Evolutionary conservation across 2,329 filamentous ascomycete genomes (phyloP).

Genomic region (Diaporthe eres): DNA sequence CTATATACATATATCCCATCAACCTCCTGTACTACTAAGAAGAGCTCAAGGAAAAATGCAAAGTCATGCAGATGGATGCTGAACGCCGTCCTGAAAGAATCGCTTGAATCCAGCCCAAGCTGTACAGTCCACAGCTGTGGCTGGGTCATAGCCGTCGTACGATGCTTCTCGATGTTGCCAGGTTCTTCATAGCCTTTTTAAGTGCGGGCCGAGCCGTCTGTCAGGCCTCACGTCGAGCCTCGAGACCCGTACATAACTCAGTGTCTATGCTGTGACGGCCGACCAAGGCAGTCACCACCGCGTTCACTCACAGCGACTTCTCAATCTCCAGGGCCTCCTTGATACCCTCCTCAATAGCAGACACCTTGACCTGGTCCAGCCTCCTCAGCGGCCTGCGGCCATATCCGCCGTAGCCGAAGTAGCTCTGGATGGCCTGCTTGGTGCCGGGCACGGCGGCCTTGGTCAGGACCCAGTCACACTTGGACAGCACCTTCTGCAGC

Average conservation of each 20-base stretch:
- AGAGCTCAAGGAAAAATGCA: constrained; percentile 24
- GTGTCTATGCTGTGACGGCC: neutral
- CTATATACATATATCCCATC: constrained; percentile 11
- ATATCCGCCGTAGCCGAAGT: constrained; percentile 85
- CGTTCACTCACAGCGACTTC: constrained; percentile 62
- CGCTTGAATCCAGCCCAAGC: constrained; percentile 9
- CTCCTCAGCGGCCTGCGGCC: constrained; percentile 81
- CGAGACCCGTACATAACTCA: neutral
- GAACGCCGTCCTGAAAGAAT: constrained; percentile 21
- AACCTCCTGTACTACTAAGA: neutral
- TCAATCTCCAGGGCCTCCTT: constrained; percentile 77
- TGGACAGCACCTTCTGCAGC: constrained; percentile 83
- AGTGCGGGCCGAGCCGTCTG: neutral
- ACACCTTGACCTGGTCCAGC: constrained; percentile 69
- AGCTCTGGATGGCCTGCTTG: constrained; percentile 84
- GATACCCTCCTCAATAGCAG: constrained; percentile 68
- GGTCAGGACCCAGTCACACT: constrained; percentile 86
- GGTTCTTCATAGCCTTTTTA: neutral
- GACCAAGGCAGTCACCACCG: constrained; percentile 43
- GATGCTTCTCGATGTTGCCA: neutral
- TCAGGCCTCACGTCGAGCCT: neutral
- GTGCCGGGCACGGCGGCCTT: constrained; percentile 89
- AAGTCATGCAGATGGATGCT: constrained; percentile 23
- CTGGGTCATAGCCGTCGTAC: neutral
- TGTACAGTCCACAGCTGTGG: constrained; percentile 1